phyloP scores from a whole-genome alignment of 225 moss, liverwort and hornwort species.

The Marchantia polymorpha region DNA sequence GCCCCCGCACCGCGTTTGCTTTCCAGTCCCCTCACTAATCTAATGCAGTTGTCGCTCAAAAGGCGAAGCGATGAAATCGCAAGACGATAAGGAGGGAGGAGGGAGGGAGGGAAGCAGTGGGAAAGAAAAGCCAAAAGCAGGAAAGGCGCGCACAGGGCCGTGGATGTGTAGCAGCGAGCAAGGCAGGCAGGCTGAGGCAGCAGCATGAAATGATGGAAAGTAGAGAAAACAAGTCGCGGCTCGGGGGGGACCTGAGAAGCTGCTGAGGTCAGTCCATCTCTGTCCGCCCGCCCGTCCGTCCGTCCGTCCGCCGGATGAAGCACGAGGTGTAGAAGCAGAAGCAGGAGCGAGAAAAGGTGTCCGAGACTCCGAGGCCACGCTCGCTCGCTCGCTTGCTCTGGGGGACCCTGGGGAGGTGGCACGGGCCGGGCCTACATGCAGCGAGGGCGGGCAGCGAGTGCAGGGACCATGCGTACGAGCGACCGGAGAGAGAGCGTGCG shows the following conservation, averaged over 20 bases:
- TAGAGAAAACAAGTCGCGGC: neutral
- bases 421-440: neutral
- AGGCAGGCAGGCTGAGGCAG: neutral
- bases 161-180: neutral
- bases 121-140: neutral
- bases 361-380: neutral
- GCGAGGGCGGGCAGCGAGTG: neutral
- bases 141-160: neutral
- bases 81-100: neutral
- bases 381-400: too few relatives aligned
- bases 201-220: neutral
- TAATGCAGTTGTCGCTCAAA: neutral
- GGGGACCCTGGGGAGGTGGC: neutral
- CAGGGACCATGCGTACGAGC: slow-evolving; percentile 1
- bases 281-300: too few relatives aligned
- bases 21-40: neutral
- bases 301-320: too few relatives aligned
- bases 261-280: neutral
- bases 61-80: neutral
- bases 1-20: neutral
- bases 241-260: neutral
- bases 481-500: neutral
- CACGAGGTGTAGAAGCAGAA: neutral
- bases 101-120: too few relatives aligned
- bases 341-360: neutral